Evolutionary conservation across 2,329 filamentous ascomycete species (phyloP).

Genomic region (Pyrenophora graminea): DNA sequence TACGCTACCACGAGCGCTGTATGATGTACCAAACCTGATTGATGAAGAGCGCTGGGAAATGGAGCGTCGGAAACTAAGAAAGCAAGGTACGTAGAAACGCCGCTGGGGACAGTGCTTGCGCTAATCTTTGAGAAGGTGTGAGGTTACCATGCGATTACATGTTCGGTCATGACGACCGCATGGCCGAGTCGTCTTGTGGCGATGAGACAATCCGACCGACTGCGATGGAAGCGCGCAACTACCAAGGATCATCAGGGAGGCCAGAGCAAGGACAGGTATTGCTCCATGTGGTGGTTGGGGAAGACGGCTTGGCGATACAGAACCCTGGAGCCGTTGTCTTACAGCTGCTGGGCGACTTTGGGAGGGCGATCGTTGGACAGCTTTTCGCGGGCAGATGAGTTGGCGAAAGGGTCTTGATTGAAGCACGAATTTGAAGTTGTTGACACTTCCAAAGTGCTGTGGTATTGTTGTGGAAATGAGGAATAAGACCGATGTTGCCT

Average conservation of each 20-base stretch:
- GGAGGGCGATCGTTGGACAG: not conserved
- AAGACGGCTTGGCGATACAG: not conserved
- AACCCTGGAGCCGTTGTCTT: not conserved
- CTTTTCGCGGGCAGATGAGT: not conserved
- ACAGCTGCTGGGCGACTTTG: not conserved
- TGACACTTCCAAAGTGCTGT: too few species aligned
- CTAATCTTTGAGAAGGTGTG: not conserved
- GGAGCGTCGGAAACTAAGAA: not conserved
- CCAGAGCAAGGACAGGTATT: not conserved
- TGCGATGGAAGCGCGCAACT: not conserved
- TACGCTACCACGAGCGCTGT: not conserved
- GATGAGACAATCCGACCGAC: not conserved
- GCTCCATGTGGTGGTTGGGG: not conserved
- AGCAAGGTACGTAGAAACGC: not conserved
- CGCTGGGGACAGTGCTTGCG: not conserved
- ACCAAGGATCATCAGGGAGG: not conserved
- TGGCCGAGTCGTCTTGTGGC: not conserved
- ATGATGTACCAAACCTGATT: conserved; percentile 6
- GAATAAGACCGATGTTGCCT: too few species aligned
- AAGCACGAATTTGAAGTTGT: not conserved
- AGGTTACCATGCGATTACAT: conserved; percentile 2
- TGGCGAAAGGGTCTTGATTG: too few species aligned
- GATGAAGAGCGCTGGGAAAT: conserved; percentile 14
- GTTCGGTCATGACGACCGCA: not conserved
- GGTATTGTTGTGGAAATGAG: not conserved